Evolutionary conservation across 305 asterid genomes (phyloP), one percentile per base, ranked within the genome.

Genomic region (Coffea humblotiana): DNA sequence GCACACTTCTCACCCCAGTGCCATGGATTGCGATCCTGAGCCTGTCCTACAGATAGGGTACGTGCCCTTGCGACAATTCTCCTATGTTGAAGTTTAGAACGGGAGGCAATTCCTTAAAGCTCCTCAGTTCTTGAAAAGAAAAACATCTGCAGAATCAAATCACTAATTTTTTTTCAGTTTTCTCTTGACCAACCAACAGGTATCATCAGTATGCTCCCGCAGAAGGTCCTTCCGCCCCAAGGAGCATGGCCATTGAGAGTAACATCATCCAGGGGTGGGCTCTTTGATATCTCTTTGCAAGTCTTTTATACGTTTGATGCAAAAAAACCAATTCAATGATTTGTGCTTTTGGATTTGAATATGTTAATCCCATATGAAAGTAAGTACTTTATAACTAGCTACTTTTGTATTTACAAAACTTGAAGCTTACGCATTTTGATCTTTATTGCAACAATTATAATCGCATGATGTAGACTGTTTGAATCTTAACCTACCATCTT

Each of bases 21-120:
- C 86, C 63, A 84, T 90, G 87, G 91, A 92, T 70, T 78, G 88
- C 60, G 90, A 88, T 14, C 86, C 87, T n/a, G 91, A 89, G 52
- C 94, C 97, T 45, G 75, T 89, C 11, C 88, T 94, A 56, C 88
- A 94, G 85, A 94, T 92, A 40, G 98, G 97, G 98, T 94, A 92
- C 13, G 40, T 27, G 35, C 72, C 35, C 27, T 52, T 52, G 19
- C 37, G 51, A 9, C 71, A 10, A 8, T 65, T 67, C 64, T 19
- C 6, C 21, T 56, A 18, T 18, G 63, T 56, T 56, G 25, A 56
- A 60, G 6, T 60, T 60, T 27, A 23, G 8, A 60, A 21, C n/a
- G 16, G n/a, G 2, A 21, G 65, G n/a, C 2, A n/a, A 61, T 21
- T 60, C n/a, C 1, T 0, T 3, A 60, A 21, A n/a, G 32, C 32